Percentiles rank a stretch among this genome's conserved stretches.
These are phyloP conservation scores for Irpex sp. DNA, from an alignment of 1,284 basidiomycete species.

Conservation along the genomic window DNA sequence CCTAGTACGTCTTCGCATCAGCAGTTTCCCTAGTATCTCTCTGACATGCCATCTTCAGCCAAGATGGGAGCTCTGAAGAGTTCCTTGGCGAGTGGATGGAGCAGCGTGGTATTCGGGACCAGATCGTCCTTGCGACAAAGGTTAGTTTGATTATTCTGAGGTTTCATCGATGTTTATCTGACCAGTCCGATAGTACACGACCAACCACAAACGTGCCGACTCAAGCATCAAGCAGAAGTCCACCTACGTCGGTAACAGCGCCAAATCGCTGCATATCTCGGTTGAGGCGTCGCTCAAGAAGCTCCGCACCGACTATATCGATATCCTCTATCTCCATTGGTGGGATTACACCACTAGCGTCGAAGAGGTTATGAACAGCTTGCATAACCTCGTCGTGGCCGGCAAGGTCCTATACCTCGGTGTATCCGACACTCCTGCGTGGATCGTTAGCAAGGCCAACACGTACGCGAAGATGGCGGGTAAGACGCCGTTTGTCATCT, in stretches of 20 bases:
- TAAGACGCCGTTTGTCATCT: slow-evolving; percentile 48
- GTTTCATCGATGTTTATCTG: no score
- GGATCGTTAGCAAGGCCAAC: slow-evolving; percentile 27
- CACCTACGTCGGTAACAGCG: slow-evolving; percentile 3
- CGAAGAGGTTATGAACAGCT: slow-evolving; percentile 9
- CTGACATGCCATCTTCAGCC: slow-evolving; percentile 3
- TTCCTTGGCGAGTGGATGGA: slow-evolving; percentile 18
- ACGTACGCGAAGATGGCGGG: slow-evolving; percentile 33
- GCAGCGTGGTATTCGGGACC: slow-evolving; percentile 13
- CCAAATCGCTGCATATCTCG: slow-evolving; percentile 5
- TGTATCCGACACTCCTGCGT: slow-evolving; percentile 28
- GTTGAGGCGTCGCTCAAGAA: slow-evolving; percentile 3
- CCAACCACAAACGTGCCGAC: slow-evolving; percentile 22
- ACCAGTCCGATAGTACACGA: slow-evolving; percentile 26
- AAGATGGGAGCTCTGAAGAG: slow-evolving; percentile 13
- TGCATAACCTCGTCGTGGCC: slow-evolving; percentile 8
- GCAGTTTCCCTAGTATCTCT: neutral
- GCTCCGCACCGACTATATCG: slow-evolving; percentile 9
- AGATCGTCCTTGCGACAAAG: slow-evolving; percentile 15
- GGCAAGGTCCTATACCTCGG: slow-evolving; percentile 16
- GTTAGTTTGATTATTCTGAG: neutral
- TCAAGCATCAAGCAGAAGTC: slow-evolving; percentile 13
- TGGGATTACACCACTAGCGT: slow-evolving; percentile 7
- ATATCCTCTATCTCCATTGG: slow-evolving; percentile 11
- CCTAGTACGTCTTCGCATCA: slow-evolving; percentile 4